Conservation (phyloP, 2,329 filamentous ascomycete genomes). For the Blastomyces parvus region DNA sequence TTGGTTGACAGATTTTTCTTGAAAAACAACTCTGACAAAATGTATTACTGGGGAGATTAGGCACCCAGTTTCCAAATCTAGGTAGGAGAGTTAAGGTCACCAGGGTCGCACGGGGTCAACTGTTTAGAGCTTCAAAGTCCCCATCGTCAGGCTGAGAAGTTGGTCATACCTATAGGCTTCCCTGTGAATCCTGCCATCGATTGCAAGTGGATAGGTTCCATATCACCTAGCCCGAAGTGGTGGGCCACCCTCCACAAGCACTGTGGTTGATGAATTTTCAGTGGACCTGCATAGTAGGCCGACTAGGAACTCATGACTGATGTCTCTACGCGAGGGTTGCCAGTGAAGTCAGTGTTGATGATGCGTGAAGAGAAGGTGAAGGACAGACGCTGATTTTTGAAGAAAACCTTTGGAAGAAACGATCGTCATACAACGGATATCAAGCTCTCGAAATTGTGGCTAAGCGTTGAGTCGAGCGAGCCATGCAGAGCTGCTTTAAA, state of each 20-base stretch:
- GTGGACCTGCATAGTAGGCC: not conserved
- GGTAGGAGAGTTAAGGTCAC: not conserved
- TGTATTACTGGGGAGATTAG: not conserved
- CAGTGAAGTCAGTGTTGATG: not conserved
- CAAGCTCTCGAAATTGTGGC: not conserved
- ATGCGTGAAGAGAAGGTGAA: not conserved
- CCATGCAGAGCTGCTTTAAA: not conserved
- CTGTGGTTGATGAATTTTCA: not conserved
- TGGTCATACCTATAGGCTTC: not conserved
- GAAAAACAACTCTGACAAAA: not conserved
- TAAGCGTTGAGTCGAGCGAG: not conserved
- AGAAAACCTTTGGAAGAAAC: not conserved
- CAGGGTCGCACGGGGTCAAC: not conserved
- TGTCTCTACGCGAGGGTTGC: not conserved
- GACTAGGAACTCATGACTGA: not conserved
- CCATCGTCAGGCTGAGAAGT: not conserved
- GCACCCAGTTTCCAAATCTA: not conserved
- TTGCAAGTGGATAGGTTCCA: not conserved
- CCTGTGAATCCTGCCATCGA: not conserved
- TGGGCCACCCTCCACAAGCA: not conserved
- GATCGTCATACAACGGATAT: not conserved
- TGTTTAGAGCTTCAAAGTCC: not conserved
- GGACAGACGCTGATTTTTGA: not conserved
- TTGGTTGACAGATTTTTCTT: too few relatives aligned
- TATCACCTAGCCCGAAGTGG: too few relatives aligned